These are phyloP conservation scores for Prunella vulgaris DNA, from an alignment of 257 asterid species.

Conservation along the genomic window DNA sequence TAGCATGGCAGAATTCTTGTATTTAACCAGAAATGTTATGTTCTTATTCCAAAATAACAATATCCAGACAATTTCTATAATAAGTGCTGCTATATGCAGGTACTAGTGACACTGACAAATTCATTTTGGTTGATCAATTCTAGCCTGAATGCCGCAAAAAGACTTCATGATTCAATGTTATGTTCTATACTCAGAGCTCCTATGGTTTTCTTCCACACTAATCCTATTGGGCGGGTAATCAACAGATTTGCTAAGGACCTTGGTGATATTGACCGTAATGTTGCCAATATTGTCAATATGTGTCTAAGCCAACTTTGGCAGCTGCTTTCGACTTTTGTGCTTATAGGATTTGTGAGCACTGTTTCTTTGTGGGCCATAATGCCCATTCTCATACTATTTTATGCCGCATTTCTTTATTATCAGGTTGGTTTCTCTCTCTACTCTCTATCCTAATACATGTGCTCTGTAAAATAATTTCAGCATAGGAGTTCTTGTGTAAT, in stretches of 20 bases:
- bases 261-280: conserved; percentile 72
- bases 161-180: conserved; percentile 74
- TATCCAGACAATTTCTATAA: neutral
- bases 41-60: neutral
- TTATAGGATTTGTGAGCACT: conserved; percentile 69
- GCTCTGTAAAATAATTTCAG: neutral
- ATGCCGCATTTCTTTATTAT: conserved; percentile 63
- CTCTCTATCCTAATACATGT: conserved; percentile 8
- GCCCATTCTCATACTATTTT: conserved; percentile 71
- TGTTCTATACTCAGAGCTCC: conserved; percentile 69
- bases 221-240: conserved; percentile 75
- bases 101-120: conserved; percentile 63
- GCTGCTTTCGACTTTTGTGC: conserved; percentile 68
- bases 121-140: conserved; percentile 79
- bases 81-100: conserved; percentile 40
- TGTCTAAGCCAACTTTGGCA: conserved; percentile 66
- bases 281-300: conserved; percentile 42
- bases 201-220: conserved; percentile 85
- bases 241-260: conserved; percentile 73
- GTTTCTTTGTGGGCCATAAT: conserved; percentile 72
- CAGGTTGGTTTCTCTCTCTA: conserved; percentile 41
- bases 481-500: neutral
- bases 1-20: neutral
- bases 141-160: conserved; percentile 65
- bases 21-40: neutral